phyloP scores from a whole-genome alignment of 2,329 filamentous ascomycete genomes.

The Fusarium chaquense region DNA sequence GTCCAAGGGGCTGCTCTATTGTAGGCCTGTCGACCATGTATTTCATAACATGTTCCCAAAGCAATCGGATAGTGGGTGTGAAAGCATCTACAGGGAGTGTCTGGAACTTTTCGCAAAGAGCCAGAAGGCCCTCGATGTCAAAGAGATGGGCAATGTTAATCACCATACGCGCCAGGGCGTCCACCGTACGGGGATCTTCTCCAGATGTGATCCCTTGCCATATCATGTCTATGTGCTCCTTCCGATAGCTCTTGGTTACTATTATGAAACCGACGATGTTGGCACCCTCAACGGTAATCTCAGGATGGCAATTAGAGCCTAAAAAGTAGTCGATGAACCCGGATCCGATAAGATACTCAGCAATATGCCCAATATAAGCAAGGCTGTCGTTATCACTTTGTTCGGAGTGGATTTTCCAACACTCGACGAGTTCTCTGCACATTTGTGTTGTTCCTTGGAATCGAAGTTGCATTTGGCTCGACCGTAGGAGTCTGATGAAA shows the following conservation, averaged over 20 bases:
- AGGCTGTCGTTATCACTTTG: constrained; percentile 54
- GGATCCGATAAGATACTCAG: constrained; percentile 75
- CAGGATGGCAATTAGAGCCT: constrained; percentile 90
- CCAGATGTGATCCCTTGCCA: constrained; percentile 87
- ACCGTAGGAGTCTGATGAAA: constrained; percentile 79
- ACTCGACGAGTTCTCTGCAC: constrained; percentile 74
- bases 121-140: constrained; percentile 64
- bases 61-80: constrained; percentile 69
- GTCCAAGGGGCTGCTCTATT: constrained; percentile 52
- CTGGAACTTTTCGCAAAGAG: constrained; percentile 78
- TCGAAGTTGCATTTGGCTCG: constrained; percentile 90
- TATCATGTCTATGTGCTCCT: constrained; percentile 79
- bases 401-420: constrained; percentile 72
- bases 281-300: constrained; percentile 82
- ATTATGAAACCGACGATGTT: constrained; percentile 91
- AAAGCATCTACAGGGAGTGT: constrained; percentile 73
- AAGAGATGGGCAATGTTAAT: constrained; percentile 62
- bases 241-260: constrained; percentile 79
- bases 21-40: constrained; percentile 60
- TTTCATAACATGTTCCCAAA: constrained; percentile 69
- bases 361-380: constrained; percentile 73
- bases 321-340: constrained; percentile 88
- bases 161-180: constrained; percentile 79
- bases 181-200: constrained; percentile 85
- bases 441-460: constrained; percentile 82